Percentiles rank a stretch among this genome's conserved stretches.
These are phyloP conservation scores for Lactifluus volemus DNA, from an alignment of 768 basidiomycete genomes.

Conservation along the genomic window DNA sequence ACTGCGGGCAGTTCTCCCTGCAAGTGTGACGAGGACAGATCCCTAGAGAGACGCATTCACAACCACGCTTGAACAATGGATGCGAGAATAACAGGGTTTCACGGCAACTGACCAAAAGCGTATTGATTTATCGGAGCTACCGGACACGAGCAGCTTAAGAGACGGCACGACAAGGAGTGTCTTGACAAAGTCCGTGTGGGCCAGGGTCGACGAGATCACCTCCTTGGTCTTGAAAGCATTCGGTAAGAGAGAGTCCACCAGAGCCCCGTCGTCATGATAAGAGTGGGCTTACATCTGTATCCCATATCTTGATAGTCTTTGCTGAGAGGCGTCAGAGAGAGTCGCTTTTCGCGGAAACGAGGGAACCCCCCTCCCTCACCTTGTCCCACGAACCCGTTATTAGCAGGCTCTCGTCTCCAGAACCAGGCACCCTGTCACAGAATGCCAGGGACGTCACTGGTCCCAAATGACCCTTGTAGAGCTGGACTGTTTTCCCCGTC, in stretches of 20 bases:
- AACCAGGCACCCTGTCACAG: slow-evolving; percentile 34
- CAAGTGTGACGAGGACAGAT: slow-evolving; percentile 41
- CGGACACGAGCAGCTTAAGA: slow-evolving; percentile 64
- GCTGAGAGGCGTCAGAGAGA: slow-evolving; percentile 13
- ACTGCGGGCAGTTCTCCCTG: slow-evolving; percentile 39
- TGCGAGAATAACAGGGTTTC: not conserved
- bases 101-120: slow-evolving; percentile 69
- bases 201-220: slow-evolving; percentile 61
- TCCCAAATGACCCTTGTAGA: slow-evolving; percentile 78
- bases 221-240: slow-evolving; percentile 47
- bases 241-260: slow-evolving; percentile 1
- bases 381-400: slow-evolving; percentile 95
- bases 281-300: slow-evolving; percentile 48
- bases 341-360: not conserved
- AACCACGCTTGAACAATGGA: not conserved
- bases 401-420: slow-evolving; percentile 43
- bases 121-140: slow-evolving; percentile 83
- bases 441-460: slow-evolving; percentile 84
- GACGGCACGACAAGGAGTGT: slow-evolving; percentile 61
- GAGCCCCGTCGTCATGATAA: not conserved
- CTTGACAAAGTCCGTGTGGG: slow-evolving; percentile 91
- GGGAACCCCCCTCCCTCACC: slow-evolving; percentile 28
- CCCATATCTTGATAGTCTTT: slow-evolving; percentile 85
- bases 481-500: slow-evolving; percentile 71
- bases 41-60: slow-evolving; percentile 38